Evolutionary conservation across 2,329 filamentous ascomycete genomes (phyloP).

Genomic region (Epichloe aotearoae): DNA sequence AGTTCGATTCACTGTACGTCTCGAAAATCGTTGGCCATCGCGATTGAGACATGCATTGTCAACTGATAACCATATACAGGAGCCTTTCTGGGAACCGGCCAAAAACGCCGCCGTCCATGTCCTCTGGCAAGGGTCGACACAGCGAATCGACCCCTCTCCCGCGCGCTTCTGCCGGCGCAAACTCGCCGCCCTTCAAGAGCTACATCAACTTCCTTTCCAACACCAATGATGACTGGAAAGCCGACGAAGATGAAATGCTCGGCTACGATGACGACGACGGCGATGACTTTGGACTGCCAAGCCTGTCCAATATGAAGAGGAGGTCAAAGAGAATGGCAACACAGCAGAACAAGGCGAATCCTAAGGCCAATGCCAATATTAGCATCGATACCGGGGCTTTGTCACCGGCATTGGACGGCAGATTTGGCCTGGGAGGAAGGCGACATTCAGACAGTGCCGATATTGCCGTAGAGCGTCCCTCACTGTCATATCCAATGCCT

Average conservation of each 20-base stretch:
- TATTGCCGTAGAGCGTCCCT: constrained; percentile 80
- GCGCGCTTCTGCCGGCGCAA: constrained; percentile 35
- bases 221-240: constrained; percentile 71
- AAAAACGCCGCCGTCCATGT: constrained; percentile 59
- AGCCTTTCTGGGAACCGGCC: constrained; percentile 51
- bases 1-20: constrained; percentile 65
- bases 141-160: constrained; percentile 44
- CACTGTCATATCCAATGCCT: constrained; percentile 71
- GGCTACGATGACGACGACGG: constrained; percentile 77
- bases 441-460: constrained; percentile 77
- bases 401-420: constrained; percentile 23
- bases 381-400: constrained; percentile 15
- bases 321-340: constrained; percentile 44
- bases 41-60: neutral
- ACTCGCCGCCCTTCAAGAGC: constrained; percentile 54
- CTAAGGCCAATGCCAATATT: neutral
- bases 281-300: constrained; percentile 90
- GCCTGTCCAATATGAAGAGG: constrained; percentile 79
- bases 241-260: constrained; percentile 63
- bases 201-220: constrained; percentile 75
- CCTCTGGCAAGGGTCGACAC: constrained; percentile 34
- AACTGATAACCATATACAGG: constrained; percentile 23
- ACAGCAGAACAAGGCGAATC: constrained; percentile 16
- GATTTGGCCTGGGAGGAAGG: constrained; percentile 30
- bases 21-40: neutral